Conservation (phyloP, 352 stramenopile species). For the Phytopythium chamaehyphon region DNA sequence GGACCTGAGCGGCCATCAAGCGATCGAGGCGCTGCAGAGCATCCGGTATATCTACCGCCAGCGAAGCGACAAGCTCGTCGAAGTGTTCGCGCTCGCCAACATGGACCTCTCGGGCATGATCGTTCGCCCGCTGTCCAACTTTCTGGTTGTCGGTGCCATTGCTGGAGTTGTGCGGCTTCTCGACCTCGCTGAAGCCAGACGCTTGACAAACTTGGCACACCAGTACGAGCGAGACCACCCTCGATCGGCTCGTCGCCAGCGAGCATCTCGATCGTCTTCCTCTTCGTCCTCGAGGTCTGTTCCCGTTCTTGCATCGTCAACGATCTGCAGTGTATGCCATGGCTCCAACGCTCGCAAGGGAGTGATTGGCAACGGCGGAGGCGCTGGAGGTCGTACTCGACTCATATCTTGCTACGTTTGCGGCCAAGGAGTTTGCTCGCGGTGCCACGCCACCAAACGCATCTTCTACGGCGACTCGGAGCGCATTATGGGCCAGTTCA, state of each 20-base stretch:
- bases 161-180: slow-evolving; percentile 38
- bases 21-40: slow-evolving; percentile 34
- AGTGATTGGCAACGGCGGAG: neutral
- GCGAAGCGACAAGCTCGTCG: slow-evolving; percentile 38
- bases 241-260: neutral
- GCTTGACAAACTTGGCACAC: slow-evolving; percentile 34
- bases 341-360: slow-evolving; percentile 5
- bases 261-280: slow-evolving; percentile 13
- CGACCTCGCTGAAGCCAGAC: slow-evolving; percentile 40
- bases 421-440: slow-evolving; percentile 20
- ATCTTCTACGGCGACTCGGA: slow-evolving; percentile 32
- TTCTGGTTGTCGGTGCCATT: slow-evolving; percentile 34
- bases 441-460: slow-evolving; percentile 26
- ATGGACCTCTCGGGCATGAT: slow-evolving; percentile 33
- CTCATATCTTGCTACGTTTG: slow-evolving; percentile 17
- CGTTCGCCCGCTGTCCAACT: slow-evolving; percentile 25
- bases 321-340: slow-evolving; percentile 17
- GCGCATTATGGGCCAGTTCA: slow-evolving; percentile 34
- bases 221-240: slow-evolving; percentile 4
- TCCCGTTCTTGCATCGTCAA: slow-evolving; percentile 1
- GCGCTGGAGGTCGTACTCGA: neutral
- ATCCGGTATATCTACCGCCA: slow-evolving; percentile 50
- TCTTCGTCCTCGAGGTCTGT: slow-evolving; percentile 7
- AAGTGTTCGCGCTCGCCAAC: slow-evolving; percentile 40
- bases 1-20: slow-evolving; percentile 34